Conservation (phyloP, 2,329 filamentous ascomycete species). For the Amauroascus verrucosus region DNA sequence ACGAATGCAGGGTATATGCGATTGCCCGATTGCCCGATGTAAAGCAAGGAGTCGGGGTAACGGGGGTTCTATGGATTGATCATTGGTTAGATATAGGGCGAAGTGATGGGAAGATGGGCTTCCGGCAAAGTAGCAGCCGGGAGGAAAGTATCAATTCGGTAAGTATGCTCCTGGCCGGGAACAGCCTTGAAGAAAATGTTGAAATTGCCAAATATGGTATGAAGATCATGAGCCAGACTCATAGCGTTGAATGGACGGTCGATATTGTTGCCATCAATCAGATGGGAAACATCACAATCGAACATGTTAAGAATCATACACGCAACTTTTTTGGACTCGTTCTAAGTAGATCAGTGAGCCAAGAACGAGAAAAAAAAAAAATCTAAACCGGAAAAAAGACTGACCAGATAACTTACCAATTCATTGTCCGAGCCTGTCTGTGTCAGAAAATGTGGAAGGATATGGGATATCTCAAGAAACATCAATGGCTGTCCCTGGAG, state of each 20-base stretch:
- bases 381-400: neutral
- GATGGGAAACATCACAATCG: conserved; percentile 26
- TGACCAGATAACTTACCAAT: neutral
- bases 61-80: conserved; percentile 25
- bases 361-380: neutral
- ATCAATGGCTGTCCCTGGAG: neutral
- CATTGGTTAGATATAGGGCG: conserved; percentile 18
- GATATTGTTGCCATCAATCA: conserved; percentile 33
- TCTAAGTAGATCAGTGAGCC: conserved; percentile 12
- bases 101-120: neutral
- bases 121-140: neutral
- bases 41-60: conserved; percentile 18
- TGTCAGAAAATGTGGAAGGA: neutral
- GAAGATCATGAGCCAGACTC: conserved; percentile 23
- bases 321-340: conserved; percentile 24
- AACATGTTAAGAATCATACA: conserved; percentile 36
- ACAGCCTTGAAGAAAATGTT: conserved; percentile 12
- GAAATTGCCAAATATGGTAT: conserved; percentile 25
- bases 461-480: neutral
- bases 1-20: conserved; percentile 14
- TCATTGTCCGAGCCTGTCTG: neutral
- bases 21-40: conserved; percentile 16
- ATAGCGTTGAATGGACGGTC: conserved; percentile 35
- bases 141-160: neutral
- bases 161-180: neutral